Base-by-base conservation (phyloP, 1,284 basidiomycete genomes). In the Mycosarcoma maydis region DNA sequence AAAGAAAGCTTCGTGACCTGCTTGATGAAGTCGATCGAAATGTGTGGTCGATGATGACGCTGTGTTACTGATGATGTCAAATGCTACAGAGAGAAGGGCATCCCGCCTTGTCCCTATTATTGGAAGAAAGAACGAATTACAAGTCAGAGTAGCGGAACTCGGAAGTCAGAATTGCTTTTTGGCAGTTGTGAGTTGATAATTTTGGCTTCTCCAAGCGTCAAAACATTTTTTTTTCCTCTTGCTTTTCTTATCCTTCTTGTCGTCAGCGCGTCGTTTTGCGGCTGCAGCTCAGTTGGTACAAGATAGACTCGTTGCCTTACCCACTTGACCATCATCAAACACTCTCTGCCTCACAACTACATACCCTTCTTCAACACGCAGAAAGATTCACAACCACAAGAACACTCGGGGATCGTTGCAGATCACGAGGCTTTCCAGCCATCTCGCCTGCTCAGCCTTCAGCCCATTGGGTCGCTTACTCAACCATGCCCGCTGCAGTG, bases 401-500 rank as follows among this genome's bases (percentile, higher is more conserved):
- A 23, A 36, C 22, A 20, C 8, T 24, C 48, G 51, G 52, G 46
- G 24, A 39, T 56, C 33, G 38, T n/a, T 23, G 22, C 47, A 30
- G 7, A 26, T 17, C 6, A 11, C 26, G 27, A 51, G 20, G 27
- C 33, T 33, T 32, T 56, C 19, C 33, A 43, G 44, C 26, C 48
- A 34, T 40, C 29, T 27, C 39, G 40, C 45, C 39, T 36, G 29
- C 38, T 34, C 24, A 40, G 8, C 34, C 13, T 5, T 20, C 26
- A 17, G 20, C 17, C 22, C 26, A 26, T 30, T 34, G 33, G 32
- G 14, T 33, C 27, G 5, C 32, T 2, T 4, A 7, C 6, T 14
- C 14, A n/a, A 52, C 14, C 56, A 76, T 75, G 75, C 61, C 75
- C 8, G 69, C 75, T 16, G 58, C 71, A 45, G 55, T 67, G 30